Percentiles rank a stretch among this genome's conserved stretches.
These are phyloP conservation scores for Boletus huronensis DNA, from an alignment of 768 basidiomycete genomes.

Conservation along the genomic window DNA sequence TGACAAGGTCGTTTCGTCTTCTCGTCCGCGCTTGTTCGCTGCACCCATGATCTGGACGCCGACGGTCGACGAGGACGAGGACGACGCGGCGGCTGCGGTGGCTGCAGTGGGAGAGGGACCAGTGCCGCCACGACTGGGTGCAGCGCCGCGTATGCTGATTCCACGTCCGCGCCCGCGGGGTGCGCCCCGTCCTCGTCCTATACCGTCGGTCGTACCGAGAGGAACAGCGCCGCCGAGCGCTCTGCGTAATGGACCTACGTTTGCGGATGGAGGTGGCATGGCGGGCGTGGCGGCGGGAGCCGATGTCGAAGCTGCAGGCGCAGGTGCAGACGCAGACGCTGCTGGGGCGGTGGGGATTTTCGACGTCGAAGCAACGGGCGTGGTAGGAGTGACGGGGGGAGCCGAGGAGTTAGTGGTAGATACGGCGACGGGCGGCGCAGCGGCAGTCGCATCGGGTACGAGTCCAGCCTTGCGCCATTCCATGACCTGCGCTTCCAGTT, in stretches of 20 bases:
- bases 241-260: slow-evolving; percentile 32
- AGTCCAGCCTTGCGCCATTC: slow-evolving; percentile 53
- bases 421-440: slow-evolving; percentile 18
- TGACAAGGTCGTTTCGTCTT: slow-evolving; percentile 40
- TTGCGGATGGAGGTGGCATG: slow-evolving; percentile 21
- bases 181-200: slow-evolving; percentile 36
- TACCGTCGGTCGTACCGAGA: slow-evolving; percentile 20
- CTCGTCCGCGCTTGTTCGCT: slow-evolving; percentile 60
- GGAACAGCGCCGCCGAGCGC: slow-evolving; percentile 29
- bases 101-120: slow-evolving; percentile 25
- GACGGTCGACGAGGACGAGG: slow-evolving; percentile 28
- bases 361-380: slow-evolving; percentile 29
- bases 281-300: slow-evolving; percentile 19
- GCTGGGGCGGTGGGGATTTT: slow-evolving; percentile 6
- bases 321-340: slow-evolving; percentile 6
- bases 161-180: slow-evolving; percentile 31
- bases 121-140: slow-evolving; percentile 13
- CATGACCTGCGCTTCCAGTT: slow-evolving; percentile 60
- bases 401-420: slow-evolving; percentile 11
- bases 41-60: slow-evolving; percentile 63
- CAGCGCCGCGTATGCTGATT: slow-evolving; percentile 30
- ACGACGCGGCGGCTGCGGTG: slow-evolving; percentile 7
- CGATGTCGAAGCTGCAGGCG: slow-evolving; percentile 11
- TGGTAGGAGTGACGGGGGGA: slow-evolving; percentile 25
- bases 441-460: slow-evolving; percentile 37